These are phyloP conservation scores for Daedaleopsis nitida DNA, from an alignment of 768 basidiomycete genomes.

Conservation along the genomic window DNA sequence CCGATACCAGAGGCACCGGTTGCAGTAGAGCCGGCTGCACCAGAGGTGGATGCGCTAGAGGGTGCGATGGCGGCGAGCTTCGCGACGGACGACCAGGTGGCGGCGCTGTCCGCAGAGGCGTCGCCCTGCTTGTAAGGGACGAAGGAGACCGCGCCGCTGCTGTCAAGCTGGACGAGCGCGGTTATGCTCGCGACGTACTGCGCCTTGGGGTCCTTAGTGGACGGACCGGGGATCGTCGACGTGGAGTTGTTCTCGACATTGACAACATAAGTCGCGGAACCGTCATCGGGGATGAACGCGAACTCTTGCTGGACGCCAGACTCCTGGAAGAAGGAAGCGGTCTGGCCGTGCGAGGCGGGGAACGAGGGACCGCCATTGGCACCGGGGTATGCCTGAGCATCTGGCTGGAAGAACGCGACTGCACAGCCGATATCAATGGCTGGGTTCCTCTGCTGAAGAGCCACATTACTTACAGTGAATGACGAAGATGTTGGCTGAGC, in stretches of 20 bases:
- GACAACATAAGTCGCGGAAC: constrained; percentile 70
- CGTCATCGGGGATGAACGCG: constrained; percentile 77
- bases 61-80: constrained; percentile 49
- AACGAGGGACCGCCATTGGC: constrained; percentile 39
- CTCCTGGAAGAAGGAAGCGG: constrained; percentile 67
- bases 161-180: constrained; percentile 69
- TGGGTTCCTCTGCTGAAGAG: neutral
- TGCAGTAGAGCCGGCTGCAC: neutral
- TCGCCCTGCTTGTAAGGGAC: constrained; percentile 56
- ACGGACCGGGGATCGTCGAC: constrained; percentile 57
- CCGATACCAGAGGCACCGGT: neutral
- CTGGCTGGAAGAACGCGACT: constrained; percentile 83
- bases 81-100: constrained; percentile 51
- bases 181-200: constrained; percentile 64
- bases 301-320: constrained; percentile 69
- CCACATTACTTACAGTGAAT: constrained; percentile 72
- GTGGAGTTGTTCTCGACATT: constrained; percentile 76
- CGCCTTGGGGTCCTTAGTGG: constrained; percentile 57
- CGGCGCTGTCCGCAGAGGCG: constrained; percentile 43
- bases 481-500: constrained; percentile 78
- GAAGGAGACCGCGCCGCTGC: constrained; percentile 59
- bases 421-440: neutral
- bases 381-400: constrained; percentile 60
- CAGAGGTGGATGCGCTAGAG: constrained; percentile 28
- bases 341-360: constrained; percentile 69